Conservation (phyloP, 345 rosid species). For the Populus ilicifolia region DNA sequence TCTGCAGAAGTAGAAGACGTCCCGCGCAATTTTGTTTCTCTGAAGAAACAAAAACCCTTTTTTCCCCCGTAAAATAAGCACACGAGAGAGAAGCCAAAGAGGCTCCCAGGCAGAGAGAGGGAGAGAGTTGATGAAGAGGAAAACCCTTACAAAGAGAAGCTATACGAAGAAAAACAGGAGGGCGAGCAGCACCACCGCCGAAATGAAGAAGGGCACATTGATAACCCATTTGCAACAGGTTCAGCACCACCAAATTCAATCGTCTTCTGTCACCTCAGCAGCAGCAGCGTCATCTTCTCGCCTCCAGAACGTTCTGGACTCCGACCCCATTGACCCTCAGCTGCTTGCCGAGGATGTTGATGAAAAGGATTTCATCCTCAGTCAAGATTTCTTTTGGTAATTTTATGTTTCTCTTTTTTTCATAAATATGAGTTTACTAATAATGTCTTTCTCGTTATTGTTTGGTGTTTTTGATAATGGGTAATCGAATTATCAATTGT, state of each 20-base stretch:
- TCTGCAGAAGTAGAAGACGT: background rate
- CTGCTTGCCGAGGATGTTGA: slow-evolving; percentile 28
- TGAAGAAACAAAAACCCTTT: background rate
- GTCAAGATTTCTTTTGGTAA: slow-evolving; percentile 96
- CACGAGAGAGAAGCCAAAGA: background rate
- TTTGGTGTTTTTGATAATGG: background rate
- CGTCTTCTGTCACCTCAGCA: slow-evolving; percentile 14
- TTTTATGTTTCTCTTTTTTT: background rate
- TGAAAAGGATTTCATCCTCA: slow-evolving; percentile 74
- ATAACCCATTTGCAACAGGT: slow-evolving; percentile 35
- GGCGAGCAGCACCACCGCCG: background rate
- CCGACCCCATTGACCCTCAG: slow-evolving; percentile 31
- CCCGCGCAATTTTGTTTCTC: slow-evolving; percentile 23
- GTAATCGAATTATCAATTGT: too few species aligned
- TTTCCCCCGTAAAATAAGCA: background rate
- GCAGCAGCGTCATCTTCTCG: slow-evolving; percentile 13
- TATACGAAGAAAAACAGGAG: slow-evolving; percentile 11
- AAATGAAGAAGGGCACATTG: slow-evolving; percentile 59
- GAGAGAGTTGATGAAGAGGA: slow-evolving; percentile 35
- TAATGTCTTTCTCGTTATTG: background rate
- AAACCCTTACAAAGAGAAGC: slow-evolving; percentile 33
- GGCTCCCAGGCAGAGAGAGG: background rate
- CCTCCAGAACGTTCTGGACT: slow-evolving; percentile 45
- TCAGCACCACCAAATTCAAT: slow-evolving; percentile 32
- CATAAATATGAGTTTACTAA: background rate